Percentiles rank a stretch among this genome's conserved stretches.
These are phyloP conservation scores for Paramecium tetraurelia DNA, from an alignment of 73 alveolate genomes.

Conservation along the genomic window DNA sequence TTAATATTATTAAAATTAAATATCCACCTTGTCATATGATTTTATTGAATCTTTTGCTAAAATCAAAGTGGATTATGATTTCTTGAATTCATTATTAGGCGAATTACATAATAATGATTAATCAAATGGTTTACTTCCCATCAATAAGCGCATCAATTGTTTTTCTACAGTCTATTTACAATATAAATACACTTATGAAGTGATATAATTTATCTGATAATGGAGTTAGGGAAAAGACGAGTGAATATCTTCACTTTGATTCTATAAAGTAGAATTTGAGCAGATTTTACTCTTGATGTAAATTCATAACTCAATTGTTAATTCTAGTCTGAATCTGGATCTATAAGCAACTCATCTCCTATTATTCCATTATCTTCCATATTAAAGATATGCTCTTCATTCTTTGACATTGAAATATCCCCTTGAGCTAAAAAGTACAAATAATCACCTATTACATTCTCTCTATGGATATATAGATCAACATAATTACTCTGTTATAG, in stretches of 20 bases:
- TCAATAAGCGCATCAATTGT: background rate
- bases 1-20: background rate
- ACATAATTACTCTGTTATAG: background rate
- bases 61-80: background rate
- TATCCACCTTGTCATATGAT: background rate
- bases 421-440: background rate
- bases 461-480: background rate
- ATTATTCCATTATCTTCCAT: constrained; percentile 14
- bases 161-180: background rate
- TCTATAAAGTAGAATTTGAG: background rate
- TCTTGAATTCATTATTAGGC: background rate
- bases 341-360: constrained; percentile 16
- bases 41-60: background rate
- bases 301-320: background rate
- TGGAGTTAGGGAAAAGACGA: background rate
- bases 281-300: constrained; percentile 18
- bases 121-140: background rate
- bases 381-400: background rate
- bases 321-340: background rate
- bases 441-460: background rate
- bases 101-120: background rate
- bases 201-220: background rate
- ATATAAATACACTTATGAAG: background rate
- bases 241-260: background rate
- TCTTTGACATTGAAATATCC: background rate